Evolutionary conservation across 2,329 filamentous ascomycete species (phyloP).

Genomic region (Dothideomycetidae sp.): DNA sequence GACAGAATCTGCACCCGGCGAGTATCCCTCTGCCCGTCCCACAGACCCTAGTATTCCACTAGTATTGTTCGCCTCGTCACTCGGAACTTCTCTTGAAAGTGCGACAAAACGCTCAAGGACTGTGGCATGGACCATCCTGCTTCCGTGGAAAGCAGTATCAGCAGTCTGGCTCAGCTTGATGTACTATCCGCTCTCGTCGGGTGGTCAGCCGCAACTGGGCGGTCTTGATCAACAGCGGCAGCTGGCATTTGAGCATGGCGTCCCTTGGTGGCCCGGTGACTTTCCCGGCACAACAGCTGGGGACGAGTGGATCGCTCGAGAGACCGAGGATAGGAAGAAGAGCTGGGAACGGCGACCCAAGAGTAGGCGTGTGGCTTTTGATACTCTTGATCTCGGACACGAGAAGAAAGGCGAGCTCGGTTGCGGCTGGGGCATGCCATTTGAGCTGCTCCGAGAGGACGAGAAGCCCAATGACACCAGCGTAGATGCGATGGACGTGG

Average conservation of each 20-base stretch:
- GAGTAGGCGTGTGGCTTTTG: constrained; percentile 65
- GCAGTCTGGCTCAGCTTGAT: constrained; percentile 78
- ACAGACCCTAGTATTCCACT: constrained; percentile 67
- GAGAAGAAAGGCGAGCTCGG: constrained; percentile 72
- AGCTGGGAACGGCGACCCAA: constrained; percentile 68
- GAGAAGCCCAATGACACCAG: not conserved
- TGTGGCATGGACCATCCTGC: constrained; percentile 66
- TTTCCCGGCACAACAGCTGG: constrained; percentile 68
- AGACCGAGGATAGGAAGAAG: constrained; percentile 44
- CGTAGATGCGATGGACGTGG: constrained; percentile 8
- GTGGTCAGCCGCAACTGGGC: constrained; percentile 68
- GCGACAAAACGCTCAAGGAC: constrained; percentile 27
- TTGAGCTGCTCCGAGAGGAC: constrained; percentile 32
- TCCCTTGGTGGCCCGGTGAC: constrained; percentile 78
- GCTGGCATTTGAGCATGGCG: constrained; percentile 62
- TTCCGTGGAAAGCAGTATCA: constrained; percentile 81
- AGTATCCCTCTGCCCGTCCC: constrained; percentile 40
- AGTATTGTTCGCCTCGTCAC: constrained; percentile 42
- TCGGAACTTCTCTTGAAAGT: constrained; percentile 28
- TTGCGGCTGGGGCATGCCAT: constrained; percentile 63
- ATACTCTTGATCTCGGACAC: constrained; percentile 56
- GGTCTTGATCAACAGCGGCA: constrained; percentile 70
- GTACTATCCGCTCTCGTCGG: constrained; percentile 65
- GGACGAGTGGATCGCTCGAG: constrained; percentile 57
- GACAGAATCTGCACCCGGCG: constrained; percentile 46